Base-by-base conservation (phyloP, 2,329 filamentous ascomycete genomes). In the Teratosphaeria zuluensis region DNA sequence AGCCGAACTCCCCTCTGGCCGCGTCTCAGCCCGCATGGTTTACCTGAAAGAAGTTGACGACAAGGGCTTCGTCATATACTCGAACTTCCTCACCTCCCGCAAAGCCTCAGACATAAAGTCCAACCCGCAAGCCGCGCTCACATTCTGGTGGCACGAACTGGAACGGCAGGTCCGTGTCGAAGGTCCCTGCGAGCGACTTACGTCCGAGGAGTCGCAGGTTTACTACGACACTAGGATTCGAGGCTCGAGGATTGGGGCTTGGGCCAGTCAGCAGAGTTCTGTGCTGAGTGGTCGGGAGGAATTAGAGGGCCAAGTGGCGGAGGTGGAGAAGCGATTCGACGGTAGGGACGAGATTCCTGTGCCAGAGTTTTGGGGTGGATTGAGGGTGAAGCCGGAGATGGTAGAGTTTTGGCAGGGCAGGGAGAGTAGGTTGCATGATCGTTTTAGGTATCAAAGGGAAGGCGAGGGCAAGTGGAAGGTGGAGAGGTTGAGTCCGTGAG, bases 331-430 rank as follows among this genome's bases (percentile, higher is more conserved):
- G 72, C 81, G 78, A 65, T 99, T 96, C 71, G 81, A 86, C 51
- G 89, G 84, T 1, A 69, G 82, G 63, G 88, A 95, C 31, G 76
- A 88, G 58, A 95, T 99, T 64, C 92, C 92, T 1, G 85, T 96
- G 55, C 94, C 94, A 3, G 86, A 89, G 9, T 96, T 96, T 72
- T 99, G 94, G 94, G 94, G 94, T 32, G 94, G 94, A 0, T 72
- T 96, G 72, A 84, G 92, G 66, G 82, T 99, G 61, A 81, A 92
- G 63, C 92, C 94, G 0, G 88, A 91, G 69, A 83, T 84, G 66
- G 81, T 99, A 54, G 94, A 99, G 80, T 99, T 99, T 73, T 99
- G 94, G 84, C 92, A 96, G 79, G 94, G 94, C 2, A 83, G 94
- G 67, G 83, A 90, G 70, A 96, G 87, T 75, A 81, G 94, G 60